Evolutionary conservation across 805 yeast genomes (phyloP).

Genomic region (Metschnikowia vanudenii): DNA sequence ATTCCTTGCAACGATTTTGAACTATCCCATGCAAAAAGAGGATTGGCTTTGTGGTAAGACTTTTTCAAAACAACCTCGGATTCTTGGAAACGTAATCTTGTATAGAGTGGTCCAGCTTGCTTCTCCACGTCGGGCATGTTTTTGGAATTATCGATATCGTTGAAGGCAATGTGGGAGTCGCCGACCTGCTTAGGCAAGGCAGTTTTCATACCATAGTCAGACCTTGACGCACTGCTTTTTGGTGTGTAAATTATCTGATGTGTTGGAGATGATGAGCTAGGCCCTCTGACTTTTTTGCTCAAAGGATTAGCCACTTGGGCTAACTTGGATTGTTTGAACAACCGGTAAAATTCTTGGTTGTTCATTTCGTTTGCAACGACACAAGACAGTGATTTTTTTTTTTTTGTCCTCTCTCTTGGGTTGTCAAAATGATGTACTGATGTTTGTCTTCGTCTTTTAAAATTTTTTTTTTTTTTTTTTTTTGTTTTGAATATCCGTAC

Average conservation of each 20-base stretch:
- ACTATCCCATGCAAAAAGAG: slow-evolving; percentile 40
- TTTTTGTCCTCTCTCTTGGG: not conserved
- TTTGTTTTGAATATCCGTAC: no score
- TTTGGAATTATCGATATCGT: slow-evolving; percentile 65
- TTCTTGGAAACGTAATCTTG: slow-evolving; percentile 66
- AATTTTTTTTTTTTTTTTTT: no score
- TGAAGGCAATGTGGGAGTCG: slow-evolving; percentile 57
- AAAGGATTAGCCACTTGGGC: slow-evolving; percentile 47
- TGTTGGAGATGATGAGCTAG: slow-evolving; percentile 47
- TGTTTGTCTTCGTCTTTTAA: no score
- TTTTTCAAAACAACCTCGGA: slow-evolving; percentile 51
- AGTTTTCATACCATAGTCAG: slow-evolving; percentile 75
- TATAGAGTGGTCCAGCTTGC: slow-evolving; percentile 56
- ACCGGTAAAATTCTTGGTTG: slow-evolving; percentile 20
- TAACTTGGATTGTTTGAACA: slow-evolving; percentile 40
- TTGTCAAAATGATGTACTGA: slow-evolving; percentile 16
- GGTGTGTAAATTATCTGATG: slow-evolving; percentile 75
- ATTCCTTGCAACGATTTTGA: slow-evolving; percentile 20
- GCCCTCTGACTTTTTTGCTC: slow-evolving; percentile 30
- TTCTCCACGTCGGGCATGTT: slow-evolving; percentile 72
- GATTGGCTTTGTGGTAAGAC: slow-evolving; percentile 33
- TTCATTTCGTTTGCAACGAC: slow-evolving; percentile 11
- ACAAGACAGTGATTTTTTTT: slow-evolving; percentile 2
- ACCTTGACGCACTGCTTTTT: slow-evolving; percentile 58
- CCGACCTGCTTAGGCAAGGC: slow-evolving; percentile 63